Percentiles rank a stretch among this genome's conserved stretches.
phyloP scores from a whole-genome alignment of 2,329 filamentous ascomycete genomes.

The Chaetothyriales sp. region DNA sequence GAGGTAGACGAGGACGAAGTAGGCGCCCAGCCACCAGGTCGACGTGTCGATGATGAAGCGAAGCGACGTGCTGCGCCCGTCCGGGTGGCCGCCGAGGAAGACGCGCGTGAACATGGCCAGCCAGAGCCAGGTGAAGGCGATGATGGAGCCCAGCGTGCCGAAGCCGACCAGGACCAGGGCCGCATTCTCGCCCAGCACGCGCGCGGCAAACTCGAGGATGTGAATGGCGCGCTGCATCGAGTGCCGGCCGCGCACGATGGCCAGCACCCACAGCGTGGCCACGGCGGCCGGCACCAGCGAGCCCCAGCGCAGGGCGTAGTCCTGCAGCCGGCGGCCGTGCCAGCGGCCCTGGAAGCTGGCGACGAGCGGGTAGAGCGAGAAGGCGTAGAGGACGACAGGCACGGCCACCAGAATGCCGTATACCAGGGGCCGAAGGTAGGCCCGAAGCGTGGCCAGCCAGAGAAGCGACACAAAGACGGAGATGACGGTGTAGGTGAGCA shows the following conservation, averaged over 20 bases:
- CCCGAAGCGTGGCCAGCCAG: conserved; percentile 78
- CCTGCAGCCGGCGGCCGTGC: conserved; percentile 68
- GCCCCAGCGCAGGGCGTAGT: conserved; percentile 76
- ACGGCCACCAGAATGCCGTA: conserved; percentile 69
- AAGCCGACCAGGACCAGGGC: conserved; percentile 76
- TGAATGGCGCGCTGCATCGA: conserved; percentile 71
- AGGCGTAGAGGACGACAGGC: conserved; percentile 72
- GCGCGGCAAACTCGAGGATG: conserved; percentile 83
- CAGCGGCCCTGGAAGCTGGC: conserved; percentile 71
- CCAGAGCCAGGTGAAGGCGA: conserved; percentile 92
- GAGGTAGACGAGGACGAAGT: conserved; percentile 85
- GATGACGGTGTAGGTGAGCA: conserved; percentile 84
- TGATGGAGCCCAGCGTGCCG: conserved; percentile 57
- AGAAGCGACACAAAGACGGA: conserved; percentile 74
- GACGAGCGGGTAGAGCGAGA: conserved; percentile 81
- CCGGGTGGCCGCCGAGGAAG: conserved; percentile 82
- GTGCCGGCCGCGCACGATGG: conserved; percentile 65
- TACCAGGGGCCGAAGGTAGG: conserved; percentile 76
- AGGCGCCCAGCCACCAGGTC: conserved; percentile 90
- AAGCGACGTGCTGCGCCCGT: conserved; percentile 33
- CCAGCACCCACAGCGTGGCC: conserved; percentile 68
- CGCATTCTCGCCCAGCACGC: conserved; percentile 72
- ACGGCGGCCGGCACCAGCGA: conserved; percentile 62
- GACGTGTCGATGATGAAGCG: conserved; percentile 73
- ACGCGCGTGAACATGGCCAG: conserved; percentile 91